Base-by-base conservation (phyloP, 345 rosid species). In the Arabidopsis thaliana region DNA sequence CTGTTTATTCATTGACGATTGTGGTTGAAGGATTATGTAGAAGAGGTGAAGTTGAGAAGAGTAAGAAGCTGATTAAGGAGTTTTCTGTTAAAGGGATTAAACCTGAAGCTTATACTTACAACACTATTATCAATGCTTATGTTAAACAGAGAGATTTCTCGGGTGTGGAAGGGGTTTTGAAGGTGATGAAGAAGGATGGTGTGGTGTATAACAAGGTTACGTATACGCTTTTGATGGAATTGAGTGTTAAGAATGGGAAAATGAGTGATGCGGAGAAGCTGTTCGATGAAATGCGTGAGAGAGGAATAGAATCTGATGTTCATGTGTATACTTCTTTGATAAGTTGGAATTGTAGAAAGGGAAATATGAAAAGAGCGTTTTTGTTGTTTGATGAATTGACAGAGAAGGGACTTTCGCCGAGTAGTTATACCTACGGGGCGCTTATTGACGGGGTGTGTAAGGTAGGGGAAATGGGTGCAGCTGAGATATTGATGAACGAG, bases 381-480 rank as follows among this genome's bases (percentile, higher is more conserved):
- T 67, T 79, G 3, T 78, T 93, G 80, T 91, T 93, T 81, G 98
- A 93, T 80, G 97, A 91, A 66, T 59, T 87, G 80, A 70, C 68
- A 4, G 91, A 82, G 79, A 85, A 75, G 69, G 96, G 96, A 6
- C 68, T 89, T 68, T 82, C 78, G 57, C 85, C 96, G 1, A 91
- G 59, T 81, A 67, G 82, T 74, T 81, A 84, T 64, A 88, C 93
- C 59, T 93, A 88, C 12, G 96, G 96, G 57, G 87, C 86, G 55
- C 73, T 93, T 71, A 83, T 93, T 1, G 78, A 85, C 65, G 96
- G 98, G n/a, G 82, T 89, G 38, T 93, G 96, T 85, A 88, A 84
- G 81, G 81, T 77, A 5, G 93, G 97, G 55, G 85, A 80, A 73
- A 82, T 91, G 94, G 87, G 82, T 64, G 97, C 93, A 32, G 97